Percentiles rank a stretch among this genome's conserved stretches.
Evolutionary conservation across 768 basidiomycete genomes (phyloP).

Genomic region (Tylopilus felleus): DNA sequence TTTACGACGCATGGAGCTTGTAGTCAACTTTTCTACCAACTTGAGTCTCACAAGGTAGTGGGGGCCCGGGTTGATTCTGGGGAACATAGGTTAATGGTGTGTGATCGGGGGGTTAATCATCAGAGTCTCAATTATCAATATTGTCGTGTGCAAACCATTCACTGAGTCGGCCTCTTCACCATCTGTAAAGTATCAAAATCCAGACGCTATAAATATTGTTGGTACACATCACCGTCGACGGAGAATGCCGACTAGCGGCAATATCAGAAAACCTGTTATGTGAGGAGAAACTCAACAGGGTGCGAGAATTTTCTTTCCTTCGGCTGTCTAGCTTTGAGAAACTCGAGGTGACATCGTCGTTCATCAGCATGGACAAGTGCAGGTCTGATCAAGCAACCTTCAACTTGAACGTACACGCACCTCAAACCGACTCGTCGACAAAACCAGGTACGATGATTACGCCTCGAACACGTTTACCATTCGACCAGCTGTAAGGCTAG

Average conservation of each 20-base stretch:
- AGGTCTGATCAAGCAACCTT: neutral
- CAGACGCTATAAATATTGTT: neutral
- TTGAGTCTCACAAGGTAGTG: too few species aligned
- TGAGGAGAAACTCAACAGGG: neutral
- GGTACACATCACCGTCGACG: neutral
- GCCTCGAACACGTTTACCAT: too few species aligned
- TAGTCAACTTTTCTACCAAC: too few species aligned
- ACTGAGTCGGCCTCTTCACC: too few species aligned
- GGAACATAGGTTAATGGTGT: too few species aligned
- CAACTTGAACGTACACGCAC: neutral
- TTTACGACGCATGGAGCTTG: too few species aligned
- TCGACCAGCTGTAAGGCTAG: too few species aligned
- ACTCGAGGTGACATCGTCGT: neutral
- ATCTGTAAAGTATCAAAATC: neutral
- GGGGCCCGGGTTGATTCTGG: too few species aligned
- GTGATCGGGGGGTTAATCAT: too few species aligned
- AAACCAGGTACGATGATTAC: neutral
- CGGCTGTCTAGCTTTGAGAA: neutral
- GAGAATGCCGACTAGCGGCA: neutral
- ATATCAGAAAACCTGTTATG: neutral
- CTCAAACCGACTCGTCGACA: neutral
- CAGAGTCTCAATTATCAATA: too few species aligned
- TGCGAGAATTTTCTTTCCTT: neutral
- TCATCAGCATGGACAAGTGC: neutral
- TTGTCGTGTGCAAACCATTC: too few species aligned